These are phyloP conservation scores for Vitis riparia DNA, from an alignment of 164 flowering plant genomes.

Conservation along the genomic window DNA sequence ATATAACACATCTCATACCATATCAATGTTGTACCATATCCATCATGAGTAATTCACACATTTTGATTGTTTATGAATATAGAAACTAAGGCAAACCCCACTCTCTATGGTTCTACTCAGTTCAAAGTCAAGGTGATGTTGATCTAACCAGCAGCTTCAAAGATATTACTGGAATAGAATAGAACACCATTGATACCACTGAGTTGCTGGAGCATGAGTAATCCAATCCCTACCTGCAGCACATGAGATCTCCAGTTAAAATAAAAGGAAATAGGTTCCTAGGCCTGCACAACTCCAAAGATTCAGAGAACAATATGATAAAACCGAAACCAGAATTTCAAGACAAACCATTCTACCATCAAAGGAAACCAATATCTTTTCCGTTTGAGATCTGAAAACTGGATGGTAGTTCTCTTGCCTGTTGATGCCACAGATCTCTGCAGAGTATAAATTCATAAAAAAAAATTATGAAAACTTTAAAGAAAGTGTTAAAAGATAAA, in stretches of 20 bases:
- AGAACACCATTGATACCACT: conserved; percentile 48
- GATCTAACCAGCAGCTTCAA: conserved; percentile 36
- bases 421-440: conserved; percentile 77
- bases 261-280: too few species aligned
- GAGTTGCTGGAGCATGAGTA: conserved; percentile 42
- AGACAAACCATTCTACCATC: conserved; percentile 48
- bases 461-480: conserved; percentile 1
- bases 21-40: too few species aligned
- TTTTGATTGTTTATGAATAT: neutral
- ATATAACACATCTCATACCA: too few species aligned
- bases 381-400: conserved; percentile 69
- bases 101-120: neutral
- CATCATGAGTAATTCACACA: too few species aligned
- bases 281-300: neutral
- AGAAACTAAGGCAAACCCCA: neutral
- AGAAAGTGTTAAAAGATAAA: neutral
- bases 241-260: neutral
- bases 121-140: conserved; percentile 9
- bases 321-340: neutral
- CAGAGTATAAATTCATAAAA: conserved; percentile 16
- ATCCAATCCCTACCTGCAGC: conserved; percentile 39
- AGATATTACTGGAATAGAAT: conserved; percentile 44
- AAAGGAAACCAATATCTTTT: conserved; percentile 87
- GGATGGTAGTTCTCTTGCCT: conserved; percentile 52
- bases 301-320: neutral